phyloP scores from a whole-genome alignment of 2,329 filamentous ascomycete genomes.

The Magnaporthiopsis incrustans region DNA sequence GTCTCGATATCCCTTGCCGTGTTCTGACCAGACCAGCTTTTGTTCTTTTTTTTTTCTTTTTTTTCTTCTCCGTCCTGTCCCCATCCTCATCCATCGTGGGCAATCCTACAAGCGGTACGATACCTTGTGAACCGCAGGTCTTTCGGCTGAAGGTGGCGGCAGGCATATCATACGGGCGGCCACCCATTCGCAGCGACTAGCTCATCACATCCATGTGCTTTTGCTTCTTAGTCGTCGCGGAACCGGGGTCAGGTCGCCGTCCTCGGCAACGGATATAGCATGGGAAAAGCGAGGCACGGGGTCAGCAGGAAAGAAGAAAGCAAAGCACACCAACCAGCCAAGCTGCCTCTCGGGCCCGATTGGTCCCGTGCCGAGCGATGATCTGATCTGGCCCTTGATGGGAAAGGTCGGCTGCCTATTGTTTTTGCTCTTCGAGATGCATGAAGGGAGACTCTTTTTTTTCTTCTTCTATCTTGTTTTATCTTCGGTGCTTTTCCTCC shows the following conservation, averaged over 20 bases:
- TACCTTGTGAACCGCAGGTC: too few species aligned
- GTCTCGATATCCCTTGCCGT: neutral
- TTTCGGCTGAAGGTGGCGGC: too few species aligned
- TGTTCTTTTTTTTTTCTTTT: neutral
- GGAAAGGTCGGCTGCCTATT: neutral
- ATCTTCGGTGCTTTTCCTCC: neutral
- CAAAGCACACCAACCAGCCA: too few species aligned
- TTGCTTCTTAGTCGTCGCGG: neutral
- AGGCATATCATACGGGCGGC: too few species aligned
- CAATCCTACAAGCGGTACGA: too few species aligned
- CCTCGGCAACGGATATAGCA: neutral
- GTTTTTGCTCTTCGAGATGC: neutral
- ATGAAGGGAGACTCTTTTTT: neutral
- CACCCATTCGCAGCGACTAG: neutral
- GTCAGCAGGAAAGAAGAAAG: neutral
- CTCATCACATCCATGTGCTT: neutral
- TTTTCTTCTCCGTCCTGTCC: neutral
- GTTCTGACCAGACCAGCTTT: neutral
- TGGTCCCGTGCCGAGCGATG: neutral
- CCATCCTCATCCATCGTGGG: neutral
- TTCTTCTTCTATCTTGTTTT: neutral
- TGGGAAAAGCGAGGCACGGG: too few species aligned
- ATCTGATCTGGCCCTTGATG: neutral
- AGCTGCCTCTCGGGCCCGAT: neutral
- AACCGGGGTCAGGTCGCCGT: neutral